These are phyloP conservation scores for Schizothecium vesticola DNA, from an alignment of 495 filamentous ascomycete genomes.

Conservation along the genomic window DNA sequence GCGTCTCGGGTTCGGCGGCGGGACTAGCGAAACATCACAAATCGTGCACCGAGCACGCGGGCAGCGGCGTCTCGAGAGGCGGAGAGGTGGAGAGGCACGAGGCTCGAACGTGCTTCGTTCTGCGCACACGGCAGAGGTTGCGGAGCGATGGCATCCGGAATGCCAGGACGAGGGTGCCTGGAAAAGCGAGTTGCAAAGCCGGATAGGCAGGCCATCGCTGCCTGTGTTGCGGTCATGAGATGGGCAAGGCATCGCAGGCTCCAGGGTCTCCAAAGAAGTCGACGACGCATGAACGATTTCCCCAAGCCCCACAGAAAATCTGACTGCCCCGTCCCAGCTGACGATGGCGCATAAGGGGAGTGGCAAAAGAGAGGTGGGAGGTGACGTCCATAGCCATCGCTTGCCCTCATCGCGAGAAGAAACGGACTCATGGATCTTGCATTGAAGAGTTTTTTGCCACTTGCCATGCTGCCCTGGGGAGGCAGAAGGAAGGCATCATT, in stretches of 20 bases:
- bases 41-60: background rate
- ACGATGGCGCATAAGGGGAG: constrained; percentile 4
- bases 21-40: background rate
- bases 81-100: constrained; percentile 4
- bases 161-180: background rate
- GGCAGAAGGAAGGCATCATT: background rate
- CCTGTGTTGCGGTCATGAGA: background rate
- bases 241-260: background rate
- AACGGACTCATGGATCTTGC: background rate
- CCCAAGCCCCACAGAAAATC: constrained; percentile 3
- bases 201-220: background rate
- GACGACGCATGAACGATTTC: constrained; percentile 5
- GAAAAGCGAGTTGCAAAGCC: background rate
- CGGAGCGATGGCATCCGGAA: constrained; percentile 8
- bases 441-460: background rate
- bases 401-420: background rate
- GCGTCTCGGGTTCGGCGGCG: background rate
- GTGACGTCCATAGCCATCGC: background rate
- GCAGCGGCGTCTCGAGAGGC: background rate
- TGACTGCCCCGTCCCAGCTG: background rate
- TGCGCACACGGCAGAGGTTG: background rate
- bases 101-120: constrained; percentile 5
- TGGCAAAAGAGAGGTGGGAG: background rate
- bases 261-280: background rate
- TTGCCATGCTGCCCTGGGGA: background rate